Evolutionary conservation across 2,329 filamentous ascomycete species (phyloP).

Genomic region (Diaporthe vaccinii): DNA sequence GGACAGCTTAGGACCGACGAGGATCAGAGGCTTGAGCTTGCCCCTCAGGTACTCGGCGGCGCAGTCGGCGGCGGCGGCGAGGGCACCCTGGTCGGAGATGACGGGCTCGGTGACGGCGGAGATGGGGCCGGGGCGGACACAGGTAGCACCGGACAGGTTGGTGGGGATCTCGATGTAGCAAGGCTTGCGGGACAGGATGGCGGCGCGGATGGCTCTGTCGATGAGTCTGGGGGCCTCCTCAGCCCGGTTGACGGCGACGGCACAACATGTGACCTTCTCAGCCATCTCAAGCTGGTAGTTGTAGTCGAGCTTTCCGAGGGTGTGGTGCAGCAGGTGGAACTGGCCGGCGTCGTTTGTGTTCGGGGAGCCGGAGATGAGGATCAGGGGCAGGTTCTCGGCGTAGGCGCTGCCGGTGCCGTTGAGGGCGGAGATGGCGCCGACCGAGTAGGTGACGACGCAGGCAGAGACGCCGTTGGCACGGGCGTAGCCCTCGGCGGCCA

Average conservation of each 20-base stretch:
- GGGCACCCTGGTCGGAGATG: constrained; percentile 42
- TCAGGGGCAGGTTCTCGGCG: constrained; percentile 48
- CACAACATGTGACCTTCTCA: constrained; percentile 50
- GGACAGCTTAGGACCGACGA: constrained; percentile 46
- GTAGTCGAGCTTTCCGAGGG: constrained; percentile 47
- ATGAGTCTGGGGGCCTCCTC: constrained; percentile 47
- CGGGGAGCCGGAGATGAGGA: constrained; percentile 46
- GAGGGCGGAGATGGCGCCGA: constrained; percentile 47
- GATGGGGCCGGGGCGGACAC: constrained; percentile 47
- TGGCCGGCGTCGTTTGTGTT: constrained; percentile 48
- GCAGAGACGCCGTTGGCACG: constrained; percentile 47
- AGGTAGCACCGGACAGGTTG: constrained; percentile 46
- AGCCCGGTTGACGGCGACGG: constrained; percentile 46
- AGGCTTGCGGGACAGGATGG: constrained; percentile 46
- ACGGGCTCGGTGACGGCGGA: constrained; percentile 45
- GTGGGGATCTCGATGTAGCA: constrained; percentile 49
- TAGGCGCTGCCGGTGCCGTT: constrained; percentile 48
- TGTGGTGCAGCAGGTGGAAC: constrained; percentile 49
- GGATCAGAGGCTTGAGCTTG: constrained; percentile 48
- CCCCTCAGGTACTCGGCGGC: constrained; percentile 43
- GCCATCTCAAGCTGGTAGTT: constrained; percentile 50
- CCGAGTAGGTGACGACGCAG: constrained; percentile 48
- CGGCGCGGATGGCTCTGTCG: constrained; percentile 46
- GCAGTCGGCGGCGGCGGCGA: constrained; percentile 45
- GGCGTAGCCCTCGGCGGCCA: constrained; percentile 50